These are phyloP conservation scores for Fusarium albidum DNA, from an alignment of 2,329 filamentous ascomycete genomes.

Conservation along the genomic window DNA sequence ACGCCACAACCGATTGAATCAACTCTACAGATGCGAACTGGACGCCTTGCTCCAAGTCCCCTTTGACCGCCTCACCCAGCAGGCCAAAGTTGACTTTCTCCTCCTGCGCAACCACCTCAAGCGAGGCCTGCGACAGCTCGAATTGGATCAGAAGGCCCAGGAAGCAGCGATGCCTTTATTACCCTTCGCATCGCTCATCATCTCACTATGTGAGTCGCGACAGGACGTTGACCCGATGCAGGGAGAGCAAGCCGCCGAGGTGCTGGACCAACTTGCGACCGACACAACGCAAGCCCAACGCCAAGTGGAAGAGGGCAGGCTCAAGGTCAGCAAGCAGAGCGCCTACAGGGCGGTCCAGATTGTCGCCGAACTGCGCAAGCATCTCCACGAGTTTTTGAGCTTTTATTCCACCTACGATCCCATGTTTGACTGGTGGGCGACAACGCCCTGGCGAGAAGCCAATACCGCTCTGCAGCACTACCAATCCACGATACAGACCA, in stretches of 20 bases:
- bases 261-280: conserved; percentile 48
- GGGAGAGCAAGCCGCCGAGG: conserved; percentile 52
- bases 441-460: conserved; percentile 52
- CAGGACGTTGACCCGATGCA: conserved; percentile 54
- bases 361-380: conserved; percentile 48
- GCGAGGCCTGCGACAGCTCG: conserved; percentile 47
- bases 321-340: conserved; percentile 49
- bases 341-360: conserved; percentile 57
- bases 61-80: conserved; percentile 46
- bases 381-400: conserved; percentile 55
- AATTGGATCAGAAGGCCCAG: conserved; percentile 49
- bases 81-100: conserved; percentile 58
- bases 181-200: conserved; percentile 53
- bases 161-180: conserved; percentile 50
- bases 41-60: conserved; percentile 35
- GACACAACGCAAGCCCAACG: conserved; percentile 44
- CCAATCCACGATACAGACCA: conserved; percentile 48
- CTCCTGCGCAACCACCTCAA: conserved; percentile 57
- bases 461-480: conserved; percentile 47
- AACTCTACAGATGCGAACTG: conserved; percentile 54
- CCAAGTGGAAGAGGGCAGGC: conserved; percentile 45
- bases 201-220: conserved; percentile 56
- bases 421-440: conserved; percentile 64
- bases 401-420: conserved; percentile 67
- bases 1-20: conserved; percentile 49